Base-by-base conservation (phyloP, 768 basidiomycete species). In the Rubroboletus pulcherrimus region DNA sequence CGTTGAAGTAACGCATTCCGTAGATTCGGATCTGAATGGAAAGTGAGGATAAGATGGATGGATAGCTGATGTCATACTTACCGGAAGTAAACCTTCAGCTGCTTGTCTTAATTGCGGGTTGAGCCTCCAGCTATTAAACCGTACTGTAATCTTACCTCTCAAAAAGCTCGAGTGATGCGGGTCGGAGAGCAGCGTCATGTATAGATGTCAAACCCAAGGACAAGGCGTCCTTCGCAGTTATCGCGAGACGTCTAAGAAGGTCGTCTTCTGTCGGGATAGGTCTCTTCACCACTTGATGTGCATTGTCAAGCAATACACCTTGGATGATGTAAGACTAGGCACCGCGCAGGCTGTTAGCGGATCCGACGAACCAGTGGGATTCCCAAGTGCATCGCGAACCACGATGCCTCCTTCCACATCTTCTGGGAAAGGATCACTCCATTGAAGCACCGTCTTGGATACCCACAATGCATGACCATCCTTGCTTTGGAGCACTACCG, bases 391-490 rank as follows among this genome's bases (percentile, higher is more conserved):
- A 69, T 93, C 85, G 9, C 89, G 82, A 14, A 92, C 68, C 51
- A 96, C 87, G 35, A 88, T 64, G 5, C 94, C 94, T 7, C 94
- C 95, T 43, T 91, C 87, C 2, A 95, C 80, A 24, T 73, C 65
- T 7, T 80, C 75, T 2, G 93, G 90, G 24, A 92, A 77, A 15
- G 85, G 82, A 9, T 76, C 71, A 62, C 88, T 85, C 1, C 64
- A 60, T 53, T 78, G 72, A 4, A 95, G 73, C 3, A 85, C 81
- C 43, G 71, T 78, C 5, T 76, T 74, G 5, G 91, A 93, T 12
- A 92, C 83, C 94, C 94, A 96, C 7, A 91, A 75, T 0, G 91
- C 92, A 71, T 96, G 94, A 7, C 86, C 86, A 69, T 97, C 94
- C 56, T 94, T 90, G 66, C 91, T 84, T 60, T 89, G 86, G 17